Base-by-base conservation (phyloP, 495 filamentous ascomycete species). In the Aspergillus coremiiformis region DNA sequence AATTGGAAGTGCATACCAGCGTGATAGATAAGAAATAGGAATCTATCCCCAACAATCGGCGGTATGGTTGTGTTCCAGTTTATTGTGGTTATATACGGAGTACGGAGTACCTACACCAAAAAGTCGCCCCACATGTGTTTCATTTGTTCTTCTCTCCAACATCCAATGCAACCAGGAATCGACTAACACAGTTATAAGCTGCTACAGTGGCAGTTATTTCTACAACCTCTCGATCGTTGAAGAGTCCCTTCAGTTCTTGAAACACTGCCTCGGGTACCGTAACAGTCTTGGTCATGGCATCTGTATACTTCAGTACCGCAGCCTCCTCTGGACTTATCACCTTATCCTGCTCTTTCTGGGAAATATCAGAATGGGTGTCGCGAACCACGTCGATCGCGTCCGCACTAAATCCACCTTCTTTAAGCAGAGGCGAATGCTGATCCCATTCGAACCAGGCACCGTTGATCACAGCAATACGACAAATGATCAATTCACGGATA, bases 151-250 rank as follows among this genome's bases (percentile, higher is more conserved):
- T 75, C 64, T 84, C 81, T 17, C 80, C 81, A 72, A 90, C 87
- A 69, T 92, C 84, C 55, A 95, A 62, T 17, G 88, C 88, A 26
- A 94, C 88, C 55, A 94, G 67, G 59, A 94, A 92, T 43, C 89
- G 75, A 57, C 84, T 88, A 10, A 95, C 89, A 66, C 86, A 90
- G 63, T 94, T 94, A 63, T 95, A 94, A 24, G 80, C 82, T n/a
- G 84, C 87, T 54, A 85, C 81, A 21, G 85, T 89, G 14, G 87
- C 81, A 49, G 84, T 87, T 53, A 90, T 76, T 72, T 93, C 88
- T 29, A 91, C 85, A 29, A 87, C 70, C 72, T 89, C 83, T 65
- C 74, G 75, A 49, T 89, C 83, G 17, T 58, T 67, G 56, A 88
- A 92, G 19, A 70, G 45, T 23, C 47, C 61, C 66, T 73, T 84